Base-by-base conservation (phyloP, 2,329 filamentous ascomycete genomes). In the Periconia macrospinosa region DNA sequence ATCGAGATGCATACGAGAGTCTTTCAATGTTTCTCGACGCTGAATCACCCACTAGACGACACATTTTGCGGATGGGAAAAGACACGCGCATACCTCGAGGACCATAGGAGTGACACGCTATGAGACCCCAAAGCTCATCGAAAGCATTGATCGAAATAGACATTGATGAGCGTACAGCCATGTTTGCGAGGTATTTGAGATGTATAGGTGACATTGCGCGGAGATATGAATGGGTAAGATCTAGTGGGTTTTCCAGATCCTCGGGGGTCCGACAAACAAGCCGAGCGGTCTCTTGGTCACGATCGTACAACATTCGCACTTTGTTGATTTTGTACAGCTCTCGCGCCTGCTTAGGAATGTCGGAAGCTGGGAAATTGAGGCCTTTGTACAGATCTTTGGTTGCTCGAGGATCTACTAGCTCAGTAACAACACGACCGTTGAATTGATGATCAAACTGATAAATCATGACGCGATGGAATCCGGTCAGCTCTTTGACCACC, bases 151-250 rank as follows among this genome's bases (percentile, higher is more conserved):
- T 90, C 1, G 91, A 95, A 56, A 96, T 92, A 0, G 91, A 96
- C 91, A 96, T 96, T 59, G 91, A 96, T 0, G 91, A 91, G n/a
- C 91, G 86, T 0, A 96, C 91, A 8, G 87, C 88, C 92, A 96
- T 96, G 68, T 96, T 92, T 6, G 78, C 82, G 2, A 96, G 79
- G 63, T 96, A 96, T 67, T 95, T 95, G 50, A 96, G 73, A 67
- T 94, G 91, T 41, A 96, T 92, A 0, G 92, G 91, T 1, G 91
- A 95, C 85, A 96, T 96, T 57, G 92, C 91, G 50, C 92, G 85
- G 1, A 96, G 81, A 67, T 95, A 94, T 0, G 88, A 83, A 65
- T 94, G 89, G 1, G 89, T 94, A 71, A 96, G 86, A 69, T 96
- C 91, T 3, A 96, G 73, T 0, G 92, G 91, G 0, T 72, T 79